Evolutionary conservation across 768 basidiomycete genomes (phyloP), one percentile per base, ranked within the genome.

Genomic region (Peribolospora baueri): DNA sequence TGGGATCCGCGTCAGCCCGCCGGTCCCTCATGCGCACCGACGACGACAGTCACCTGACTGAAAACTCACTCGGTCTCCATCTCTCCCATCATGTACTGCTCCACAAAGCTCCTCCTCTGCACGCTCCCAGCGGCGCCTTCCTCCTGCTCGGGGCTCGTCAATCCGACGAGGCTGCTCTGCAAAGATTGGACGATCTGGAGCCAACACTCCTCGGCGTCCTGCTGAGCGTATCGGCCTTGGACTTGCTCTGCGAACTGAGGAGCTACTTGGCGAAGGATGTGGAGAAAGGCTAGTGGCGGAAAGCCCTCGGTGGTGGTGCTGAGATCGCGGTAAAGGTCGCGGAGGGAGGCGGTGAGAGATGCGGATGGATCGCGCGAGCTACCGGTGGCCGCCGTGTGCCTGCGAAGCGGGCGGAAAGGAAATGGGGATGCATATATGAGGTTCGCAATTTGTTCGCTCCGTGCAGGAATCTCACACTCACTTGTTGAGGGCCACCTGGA

Each of bases 181-280:
- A 90, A 70, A 0, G 79, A 73, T 56, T 78, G 78, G 13, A 83
- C 70, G 57, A 91, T 77, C 53, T 80, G 76, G 6, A 71, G 73
- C 71, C 81, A 88, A 61, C 86, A 90, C 66, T 93, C 87, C 64
- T 91, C 88, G 14, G 87, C 87, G 63, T 93, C 75, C 75, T 95
- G 91, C 65, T 95, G 93, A 2, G 88, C 80, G 62, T 79, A 86
- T 13, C 74, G 74, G 7, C 71, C 68, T 61, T 67, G 48, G 62
- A 68, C 67, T 65, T 73, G 60, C 64, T 97, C 88, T 3, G 78
- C 82, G 62, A 98, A 97, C 68, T 95, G 93, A 3, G 91, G 91
- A 40, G 84, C 79, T 7, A 78, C 76, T 55, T 76, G 73, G 14
- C 90, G 76, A 46, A 98, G 65, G 52, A 67, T 61, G 61, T 65